Conservation (phyloP, 352 stramenopile species). For the Phytophthora cryptogea region DNA sequence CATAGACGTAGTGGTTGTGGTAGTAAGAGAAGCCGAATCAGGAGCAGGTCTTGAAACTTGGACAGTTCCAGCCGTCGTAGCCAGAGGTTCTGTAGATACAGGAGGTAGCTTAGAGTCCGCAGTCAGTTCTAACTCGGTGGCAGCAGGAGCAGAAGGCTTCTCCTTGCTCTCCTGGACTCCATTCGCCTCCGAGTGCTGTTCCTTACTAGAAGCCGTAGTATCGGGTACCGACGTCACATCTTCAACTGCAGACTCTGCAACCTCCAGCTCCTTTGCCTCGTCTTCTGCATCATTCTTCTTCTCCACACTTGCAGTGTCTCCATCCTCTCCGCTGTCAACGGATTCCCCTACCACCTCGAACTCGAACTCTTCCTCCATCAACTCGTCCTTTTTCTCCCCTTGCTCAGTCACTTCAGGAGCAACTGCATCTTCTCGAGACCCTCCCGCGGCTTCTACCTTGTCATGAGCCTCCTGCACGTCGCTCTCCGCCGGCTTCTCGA, state of each 20-base stretch:
- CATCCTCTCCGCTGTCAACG: slow-evolving; percentile 14
- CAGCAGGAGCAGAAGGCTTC: background rate
- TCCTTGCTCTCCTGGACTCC: slow-evolving; percentile 4
- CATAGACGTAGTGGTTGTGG: slow-evolving; percentile 3
- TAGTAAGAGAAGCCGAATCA: background rate
- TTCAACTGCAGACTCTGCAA: background rate
- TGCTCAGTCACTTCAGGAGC: background rate
- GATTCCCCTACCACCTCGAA: slow-evolving; percentile 18
- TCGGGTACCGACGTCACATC: background rate
- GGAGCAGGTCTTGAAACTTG: background rate
- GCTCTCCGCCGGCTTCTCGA: slow-evolving; percentile 1
- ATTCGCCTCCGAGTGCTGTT: slow-evolving; percentile 1
- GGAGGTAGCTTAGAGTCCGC: background rate
- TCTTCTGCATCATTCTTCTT: slow-evolving; percentile 6
- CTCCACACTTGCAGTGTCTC: slow-evolving; percentile 20
- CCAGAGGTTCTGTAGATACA: background rate
- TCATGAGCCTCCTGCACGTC: background rate
- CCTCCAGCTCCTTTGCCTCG: background rate
- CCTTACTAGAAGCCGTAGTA: background rate
- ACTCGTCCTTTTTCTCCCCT: slow-evolving; percentile 7
- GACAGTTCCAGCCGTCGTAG: background rate
- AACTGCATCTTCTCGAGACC: background rate
- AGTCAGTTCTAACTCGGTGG: background rate
- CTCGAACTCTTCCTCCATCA: slow-evolving; percentile 13
- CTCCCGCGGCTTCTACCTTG: background rate